A percentile compares a stretch with the other conserved stretches of the same genome.
Conservation (phyloP, 805 yeast species). For the Kuraishia molischiana region DNA sequence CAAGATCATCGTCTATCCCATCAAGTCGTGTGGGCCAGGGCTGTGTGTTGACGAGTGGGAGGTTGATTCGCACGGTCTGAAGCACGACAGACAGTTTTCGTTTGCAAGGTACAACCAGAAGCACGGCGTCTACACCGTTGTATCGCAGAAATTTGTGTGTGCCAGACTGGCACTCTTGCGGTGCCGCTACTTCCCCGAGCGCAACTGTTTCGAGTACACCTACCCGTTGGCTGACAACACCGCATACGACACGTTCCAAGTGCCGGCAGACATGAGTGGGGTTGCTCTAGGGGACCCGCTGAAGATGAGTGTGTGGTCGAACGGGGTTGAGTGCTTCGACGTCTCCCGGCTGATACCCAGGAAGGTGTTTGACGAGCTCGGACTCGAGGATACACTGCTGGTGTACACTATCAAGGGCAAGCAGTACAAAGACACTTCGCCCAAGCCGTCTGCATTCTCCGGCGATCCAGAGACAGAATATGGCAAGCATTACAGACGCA, state of each 20-base stretch:
- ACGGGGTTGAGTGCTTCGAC: slow-evolving; percentile 10
- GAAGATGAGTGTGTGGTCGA: slow-evolving; percentile 12
- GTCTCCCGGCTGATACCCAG: slow-evolving; percentile 12
- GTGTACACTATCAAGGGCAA: slow-evolving; percentile 16
- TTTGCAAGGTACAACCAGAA: slow-evolving; percentile 10
- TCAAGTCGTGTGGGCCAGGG: slow-evolving; percentile 17
- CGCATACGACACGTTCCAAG: not conserved
- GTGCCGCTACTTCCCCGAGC: not conserved
- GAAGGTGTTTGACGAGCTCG: slow-evolving; percentile 10
- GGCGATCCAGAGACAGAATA: slow-evolving; percentile 1
- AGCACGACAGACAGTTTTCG: slow-evolving; percentile 17
- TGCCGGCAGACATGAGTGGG: slow-evolving; percentile 11
- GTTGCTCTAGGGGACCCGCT: not conserved
- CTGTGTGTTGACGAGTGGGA: slow-evolving; percentile 17
- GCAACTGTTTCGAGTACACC: slow-evolving; percentile 8
- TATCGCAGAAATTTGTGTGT: slow-evolving; percentile 9
- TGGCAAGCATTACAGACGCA: slow-evolving; percentile 8
- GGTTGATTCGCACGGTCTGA: slow-evolving; percentile 15
- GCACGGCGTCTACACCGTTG: slow-evolving; percentile 6
- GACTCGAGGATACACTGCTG: slow-evolving; percentile 11
- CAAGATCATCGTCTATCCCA: slow-evolving; percentile 17
- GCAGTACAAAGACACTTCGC: slow-evolving; percentile 15
- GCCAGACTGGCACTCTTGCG: slow-evolving; percentile 1
- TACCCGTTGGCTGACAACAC: slow-evolving; percentile 6
- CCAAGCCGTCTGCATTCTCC: slow-evolving; percentile 3